Conservation (phyloP, 106 monocot species). For the Dactylorhiza incarnata region DNA sequence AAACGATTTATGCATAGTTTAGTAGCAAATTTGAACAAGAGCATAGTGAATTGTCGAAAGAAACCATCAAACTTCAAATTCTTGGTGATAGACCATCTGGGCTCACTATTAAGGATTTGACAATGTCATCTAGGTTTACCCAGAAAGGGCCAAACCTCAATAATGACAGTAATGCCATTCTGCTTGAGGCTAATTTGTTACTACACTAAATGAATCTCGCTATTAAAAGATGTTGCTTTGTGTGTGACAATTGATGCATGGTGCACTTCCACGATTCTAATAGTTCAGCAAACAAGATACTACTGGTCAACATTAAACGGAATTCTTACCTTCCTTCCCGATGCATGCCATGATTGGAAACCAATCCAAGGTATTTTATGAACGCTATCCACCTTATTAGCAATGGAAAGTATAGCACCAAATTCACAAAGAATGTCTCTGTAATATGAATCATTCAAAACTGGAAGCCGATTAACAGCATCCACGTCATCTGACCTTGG, state of each 20-base stretch:
- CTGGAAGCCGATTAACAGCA: slow-evolving; percentile 66
- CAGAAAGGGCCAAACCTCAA: no score
- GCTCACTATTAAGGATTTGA: no score
- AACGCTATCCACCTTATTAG: slow-evolving; percentile 68
- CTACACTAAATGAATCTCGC: background rate
- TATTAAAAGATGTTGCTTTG: background rate
- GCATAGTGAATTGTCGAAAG: no score
- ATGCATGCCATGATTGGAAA: slow-evolving; percentile 92
- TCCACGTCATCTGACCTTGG: slow-evolving; percentile 75
- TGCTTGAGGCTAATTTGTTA: no score
- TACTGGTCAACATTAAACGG: background rate
- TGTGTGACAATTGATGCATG: background rate
- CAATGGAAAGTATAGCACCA: slow-evolving; percentile 83
- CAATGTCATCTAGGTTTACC: no score
- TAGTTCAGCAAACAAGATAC: background rate
- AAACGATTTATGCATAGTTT: no score
- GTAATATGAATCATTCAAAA: slow-evolving; percentile 56
- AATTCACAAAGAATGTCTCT: slow-evolving; percentile 75
- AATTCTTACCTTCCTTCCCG: slow-evolving; percentile 55
- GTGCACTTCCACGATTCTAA: background rate
- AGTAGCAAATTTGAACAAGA: no score
- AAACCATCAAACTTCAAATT: no score
- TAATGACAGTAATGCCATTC: no score
- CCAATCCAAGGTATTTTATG: slow-evolving; percentile 96
- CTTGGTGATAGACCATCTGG: no score